Conservation (phyloP, 164 flowering plant species). For the Akebia trifoliata region DNA sequence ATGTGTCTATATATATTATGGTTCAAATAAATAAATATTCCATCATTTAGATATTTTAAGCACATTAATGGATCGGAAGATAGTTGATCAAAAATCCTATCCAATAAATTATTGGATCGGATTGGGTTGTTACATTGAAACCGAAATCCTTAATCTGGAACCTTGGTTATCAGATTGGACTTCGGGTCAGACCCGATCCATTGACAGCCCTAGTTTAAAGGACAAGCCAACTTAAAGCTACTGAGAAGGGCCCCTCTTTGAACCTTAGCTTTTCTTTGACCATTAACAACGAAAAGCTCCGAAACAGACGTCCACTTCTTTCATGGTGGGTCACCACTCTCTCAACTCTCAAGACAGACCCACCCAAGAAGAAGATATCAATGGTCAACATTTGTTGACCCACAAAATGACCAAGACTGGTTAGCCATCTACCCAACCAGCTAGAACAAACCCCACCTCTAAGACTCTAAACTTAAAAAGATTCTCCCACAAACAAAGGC, state of each 20-base stretch:
- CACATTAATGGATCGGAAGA: no score
- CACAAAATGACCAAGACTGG: conserved; percentile 23
- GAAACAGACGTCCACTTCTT: conserved; percentile 55
- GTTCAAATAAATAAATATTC: no score
- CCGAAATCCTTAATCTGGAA: no score
- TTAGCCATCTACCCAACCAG: conserved; percentile 32
- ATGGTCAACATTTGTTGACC: conserved; percentile 35
- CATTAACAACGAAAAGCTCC: conserved; percentile 35
- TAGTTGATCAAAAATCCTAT: no score
- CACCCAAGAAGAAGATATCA: conserved; percentile 30
- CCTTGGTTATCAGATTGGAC: no score
- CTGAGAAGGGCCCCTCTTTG: conserved; percentile 20
- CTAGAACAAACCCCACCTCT: conserved; percentile 15
- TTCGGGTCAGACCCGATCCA: no score
- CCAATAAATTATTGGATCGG: no score
- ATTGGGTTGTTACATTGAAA: no score
- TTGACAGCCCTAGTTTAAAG: conserved; percentile 19
- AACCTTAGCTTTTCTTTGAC: conserved; percentile 41
- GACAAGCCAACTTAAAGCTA: conserved; percentile 30
- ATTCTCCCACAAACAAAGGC: conserved; percentile 10
- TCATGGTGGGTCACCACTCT: conserved; percentile 44
- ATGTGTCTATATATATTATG: no score
- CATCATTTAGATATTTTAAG: no score
- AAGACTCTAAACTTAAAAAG: conserved; percentile 4
- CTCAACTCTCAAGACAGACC: conserved; percentile 20